Evolutionary conservation across 306 rosid genomes (phyloP), one percentile per base, ranked within the genome.

Genomic region (Pterocarpus santalinus): DNA sequence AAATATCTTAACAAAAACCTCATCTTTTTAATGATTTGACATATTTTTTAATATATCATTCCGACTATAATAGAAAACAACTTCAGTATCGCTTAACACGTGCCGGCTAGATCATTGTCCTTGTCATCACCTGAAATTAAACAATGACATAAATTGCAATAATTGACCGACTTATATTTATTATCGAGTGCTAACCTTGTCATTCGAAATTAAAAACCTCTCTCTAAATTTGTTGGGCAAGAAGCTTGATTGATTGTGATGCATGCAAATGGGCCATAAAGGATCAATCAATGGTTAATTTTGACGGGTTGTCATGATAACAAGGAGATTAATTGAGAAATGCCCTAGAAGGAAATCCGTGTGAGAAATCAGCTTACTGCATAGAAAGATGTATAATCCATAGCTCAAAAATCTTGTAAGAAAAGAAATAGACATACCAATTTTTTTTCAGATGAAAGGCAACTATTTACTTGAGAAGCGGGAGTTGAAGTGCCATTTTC

Each of bases 21-120:
- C 74, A 64, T 44, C 65, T 35, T n/a, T 53, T 9, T 73, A n/a
- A 34, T 56, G 43, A 14, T 62, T 36, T 61, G 43, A 44, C 43
- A 5, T 8, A 41, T 8, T 10, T 17, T 7, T 68, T 2, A 28
- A 57, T 65, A 43, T 17, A 9, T 16, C 7, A n/a, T 39, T 55
- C n/a, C 32, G 61, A 16, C n/a, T 55, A 7, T 4, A 55, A 55
- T 9, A n/a, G 61, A 55, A 55, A 55, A 55, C 28, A 55, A 16
- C 8, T 55, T n/a, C 16, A 55, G 30, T 55, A 16, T 4, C 61
- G 7, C 61, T 66, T 7, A 65, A 36, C 73, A 52, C 73, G 55
- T 53, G 34, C 66, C 33, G 33, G 73, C 41, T 49, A 51, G 10
- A 49, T 32, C 60, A 70, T 2, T 8, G 8, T 72, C 35, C 51